Conservation (phyloP, 2,329 filamentous ascomycete genomes). For the Graphilbum sp. region DNA sequence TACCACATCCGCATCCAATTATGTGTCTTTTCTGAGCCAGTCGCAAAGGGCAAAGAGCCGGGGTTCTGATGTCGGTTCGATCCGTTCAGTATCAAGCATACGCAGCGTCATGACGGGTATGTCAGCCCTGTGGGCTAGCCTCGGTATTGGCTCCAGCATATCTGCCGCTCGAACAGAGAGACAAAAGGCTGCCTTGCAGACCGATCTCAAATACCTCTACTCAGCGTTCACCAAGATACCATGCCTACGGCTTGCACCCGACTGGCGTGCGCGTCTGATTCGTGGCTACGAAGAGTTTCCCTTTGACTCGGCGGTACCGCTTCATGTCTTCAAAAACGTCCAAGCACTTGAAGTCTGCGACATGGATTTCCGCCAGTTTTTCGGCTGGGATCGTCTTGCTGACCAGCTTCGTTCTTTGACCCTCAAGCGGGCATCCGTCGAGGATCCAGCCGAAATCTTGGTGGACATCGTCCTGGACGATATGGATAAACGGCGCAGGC, state of each 20-base stretch:
- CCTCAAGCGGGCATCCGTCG: slow-evolving; percentile 71
- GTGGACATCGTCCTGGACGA: slow-evolving; percentile 92
- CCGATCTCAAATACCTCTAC: slow-evolving; percentile 89
- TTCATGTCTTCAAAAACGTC: slow-evolving; percentile 96
- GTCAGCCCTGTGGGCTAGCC: slow-evolving; percentile 80
- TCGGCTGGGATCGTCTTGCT: slow-evolving; percentile 86
- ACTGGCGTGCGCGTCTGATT: slow-evolving; percentile 81
- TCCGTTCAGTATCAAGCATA: slow-evolving; percentile 91
- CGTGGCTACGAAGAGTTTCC: slow-evolving; percentile 94
- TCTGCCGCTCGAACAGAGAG: slow-evolving; percentile 72
- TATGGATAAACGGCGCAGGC: slow-evolving; percentile 77
- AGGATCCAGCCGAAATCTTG: slow-evolving; percentile 79
- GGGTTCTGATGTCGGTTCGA: slow-evolving; percentile 71
- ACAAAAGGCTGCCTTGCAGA: slow-evolving; percentile 69
- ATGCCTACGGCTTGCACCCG: slow-evolving; percentile 75
- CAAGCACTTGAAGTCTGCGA: slow-evolving; percentile 87
- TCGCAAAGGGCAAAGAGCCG: slow-evolving; percentile 66
- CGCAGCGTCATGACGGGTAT: slow-evolving; percentile 96
- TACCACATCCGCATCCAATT: slow-evolving; percentile 71
- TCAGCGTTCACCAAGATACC: slow-evolving; percentile 98
- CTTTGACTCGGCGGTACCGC: slow-evolving; percentile 88
- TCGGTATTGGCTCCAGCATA: slow-evolving; percentile 67
- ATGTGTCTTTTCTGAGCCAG: slow-evolving; percentile 86
- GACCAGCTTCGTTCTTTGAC: slow-evolving; percentile 85
- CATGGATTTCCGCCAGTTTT: slow-evolving; percentile 93